Evolutionary conservation across 208 protist genomes (phyloP).

Genomic region (Acanthamoeba royreba): DNA sequence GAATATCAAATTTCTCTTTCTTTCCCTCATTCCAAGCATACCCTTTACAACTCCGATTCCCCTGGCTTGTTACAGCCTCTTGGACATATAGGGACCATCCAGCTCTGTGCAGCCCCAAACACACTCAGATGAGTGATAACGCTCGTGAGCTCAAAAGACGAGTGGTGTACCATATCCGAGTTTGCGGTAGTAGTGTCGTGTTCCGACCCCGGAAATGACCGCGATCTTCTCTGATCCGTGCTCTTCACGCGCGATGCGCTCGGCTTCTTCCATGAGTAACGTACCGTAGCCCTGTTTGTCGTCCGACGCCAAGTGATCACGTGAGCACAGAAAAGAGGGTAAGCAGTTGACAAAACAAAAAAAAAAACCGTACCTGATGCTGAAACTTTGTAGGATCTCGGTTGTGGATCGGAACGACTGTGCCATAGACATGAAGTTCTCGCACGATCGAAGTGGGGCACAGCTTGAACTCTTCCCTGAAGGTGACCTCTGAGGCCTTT

Average conservation of each 20-base stretch:
- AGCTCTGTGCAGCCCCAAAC: constrained; percentile 57
- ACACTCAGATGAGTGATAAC: background rate
- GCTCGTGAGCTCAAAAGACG: background rate
- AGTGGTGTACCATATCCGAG: constrained; percentile 85
- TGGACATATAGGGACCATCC: constrained; percentile 79
- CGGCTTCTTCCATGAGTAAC: constrained; percentile 94
- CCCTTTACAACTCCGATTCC: too few relatives aligned
- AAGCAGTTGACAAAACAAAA: background rate
- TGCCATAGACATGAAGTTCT: constrained; percentile 95
- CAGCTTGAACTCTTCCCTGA: constrained; percentile 86
- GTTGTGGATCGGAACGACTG: constrained; percentile 77
- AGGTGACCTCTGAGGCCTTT: constrained; percentile 79
- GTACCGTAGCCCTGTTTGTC: constrained; percentile 88
- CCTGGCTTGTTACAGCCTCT: too few relatives aligned
- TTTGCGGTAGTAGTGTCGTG: constrained; percentile 95
- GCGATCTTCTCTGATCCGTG: constrained; percentile 89
- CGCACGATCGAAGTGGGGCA: constrained; percentile 90
- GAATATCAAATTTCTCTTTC: background rate
- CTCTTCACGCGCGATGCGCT: constrained; percentile 88
- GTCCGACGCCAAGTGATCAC: background rate
- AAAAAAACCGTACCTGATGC: constrained; percentile 85
- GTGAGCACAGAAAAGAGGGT: background rate
- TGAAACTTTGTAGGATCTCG: constrained; percentile 91
- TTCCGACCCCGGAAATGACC: constrained; percentile 96
- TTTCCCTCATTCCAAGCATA: background rate